Conservation (phyloP, 257 asterid species). For the Solanum rostratum region DNA sequence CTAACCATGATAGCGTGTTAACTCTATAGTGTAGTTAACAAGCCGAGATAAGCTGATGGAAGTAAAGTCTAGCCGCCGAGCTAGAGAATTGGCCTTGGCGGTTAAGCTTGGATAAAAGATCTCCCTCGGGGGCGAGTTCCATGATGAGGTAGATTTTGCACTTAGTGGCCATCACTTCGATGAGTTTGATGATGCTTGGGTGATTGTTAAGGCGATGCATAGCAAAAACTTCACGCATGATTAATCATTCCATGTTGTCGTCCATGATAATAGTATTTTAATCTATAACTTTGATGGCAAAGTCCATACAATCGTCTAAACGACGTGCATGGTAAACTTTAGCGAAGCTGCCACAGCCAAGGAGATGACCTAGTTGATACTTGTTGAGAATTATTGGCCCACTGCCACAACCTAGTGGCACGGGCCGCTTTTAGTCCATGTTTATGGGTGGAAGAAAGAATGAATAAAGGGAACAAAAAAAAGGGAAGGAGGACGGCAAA, state of each 20-base stretch:
- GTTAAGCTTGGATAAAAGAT: conserved; percentile 48
- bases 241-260: conserved; percentile 48
- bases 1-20: too few species aligned
- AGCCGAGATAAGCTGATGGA: conserved; percentile 66
- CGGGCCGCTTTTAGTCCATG: not conserved
- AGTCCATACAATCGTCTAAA: conserved; percentile 14
- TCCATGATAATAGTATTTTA: conserved; percentile 22
- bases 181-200: conserved; percentile 57
- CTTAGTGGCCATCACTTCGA: conserved; percentile 76
- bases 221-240: conserved; percentile 65
- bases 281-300: conserved; percentile 66
- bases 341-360: conserved; percentile 93
- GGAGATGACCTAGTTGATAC: conserved; percentile 52
- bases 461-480: not conserved
- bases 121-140: conserved; percentile 79
- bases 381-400: conserved; percentile 55
- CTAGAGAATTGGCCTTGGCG: conserved; percentile 50
- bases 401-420: conserved; percentile 31
- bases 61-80: conserved; percentile 36
- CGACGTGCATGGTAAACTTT: conserved; percentile 54
- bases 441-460: not conserved
- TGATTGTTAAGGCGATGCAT: conserved; percentile 76
- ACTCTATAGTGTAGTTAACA: too few species aligned
- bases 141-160: conserved; percentile 76
- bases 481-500: too few species aligned